Base-by-base conservation (phyloP, 208 protist species). In the Leishmania martiniquensis region DNA sequence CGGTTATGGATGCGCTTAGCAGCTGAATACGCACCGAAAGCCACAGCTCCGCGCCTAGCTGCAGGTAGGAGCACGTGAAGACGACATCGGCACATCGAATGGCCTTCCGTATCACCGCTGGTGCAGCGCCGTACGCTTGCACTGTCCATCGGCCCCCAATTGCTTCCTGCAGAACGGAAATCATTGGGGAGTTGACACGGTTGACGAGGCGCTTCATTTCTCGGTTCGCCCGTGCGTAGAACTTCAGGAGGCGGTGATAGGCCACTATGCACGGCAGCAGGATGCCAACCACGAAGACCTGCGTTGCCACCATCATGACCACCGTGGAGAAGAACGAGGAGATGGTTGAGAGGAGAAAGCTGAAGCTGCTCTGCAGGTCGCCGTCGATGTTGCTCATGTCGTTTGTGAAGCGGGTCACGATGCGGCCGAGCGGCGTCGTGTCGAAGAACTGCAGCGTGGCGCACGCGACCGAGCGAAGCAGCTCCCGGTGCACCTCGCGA, bases 111-210 rank as follows among this genome's bases (percentile, higher is more conserved):
- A 93, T 34, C 6, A 93, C 65, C 20, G 13, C 52, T 20, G 60
- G 55, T 7, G 65, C 51, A 34, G 55, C 65, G 12, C 81, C 67
- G 75, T 91, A 98, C 5, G 96, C 86, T 37, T 84, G 66, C 68
- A 99, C 98, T 1, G 93, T 97, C 12, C 75, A 72, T 1, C 97
- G 68, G 42, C 97, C 96, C 3, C 32, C 49, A 20, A 78, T 7
- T 39, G 55, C 37, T 25, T 96, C 98, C 66, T 98, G 96, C n/a
- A 78, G 77, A 37, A 99, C 96, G 54, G 93, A 78, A 65, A 98
- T 93, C n/a, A 99, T 84, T 22, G 98, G 98, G 20, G 94, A 96
- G 75, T 93, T 89, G 15, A 88, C 77, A 10, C 98, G 80, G 68
- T 88, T 90, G 5, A 89, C 86, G 0, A 98, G 85, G 60, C 98